These are phyloP conservation scores for Flaveria brownii DNA, from an alignment of 129 eudicot genomes.

Conservation along the genomic window DNA sequence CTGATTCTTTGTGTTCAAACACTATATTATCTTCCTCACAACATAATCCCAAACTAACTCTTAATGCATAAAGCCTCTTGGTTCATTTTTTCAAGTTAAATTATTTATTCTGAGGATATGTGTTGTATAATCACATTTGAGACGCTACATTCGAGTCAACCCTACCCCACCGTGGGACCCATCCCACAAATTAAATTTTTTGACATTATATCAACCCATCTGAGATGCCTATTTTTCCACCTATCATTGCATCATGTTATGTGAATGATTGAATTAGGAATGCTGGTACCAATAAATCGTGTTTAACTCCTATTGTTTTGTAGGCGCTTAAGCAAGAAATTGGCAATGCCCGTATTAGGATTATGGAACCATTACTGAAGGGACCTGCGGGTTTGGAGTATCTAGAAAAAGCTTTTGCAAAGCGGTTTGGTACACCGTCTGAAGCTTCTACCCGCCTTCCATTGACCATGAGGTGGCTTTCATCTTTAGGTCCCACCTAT, in stretches of 20 bases:
- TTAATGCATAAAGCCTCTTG: not conserved
- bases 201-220: not conserved
- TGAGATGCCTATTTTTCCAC: not conserved
- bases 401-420: slow-evolving; percentile 67
- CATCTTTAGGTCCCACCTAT: slow-evolving; percentile 37
- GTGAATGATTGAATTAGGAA: not conserved
- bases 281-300: not conserved
- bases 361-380: slow-evolving; percentile 80
- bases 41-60: not conserved
- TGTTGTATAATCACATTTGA: not conserved
- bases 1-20: not conserved
- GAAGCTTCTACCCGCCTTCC: slow-evolving; percentile 60
- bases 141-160: not conserved
- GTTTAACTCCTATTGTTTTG: not conserved
- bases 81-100: not conserved
- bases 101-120: not conserved
- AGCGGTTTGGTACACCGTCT: slow-evolving; percentile 72
- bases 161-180: not conserved
- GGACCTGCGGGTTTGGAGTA: slow-evolving; percentile 89
- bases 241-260: not conserved
- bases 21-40: not conserved
- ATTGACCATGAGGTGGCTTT: slow-evolving; percentile 70
- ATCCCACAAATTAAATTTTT: not conserved
- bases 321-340: slow-evolving; percentile 89
- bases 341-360: slow-evolving; percentile 71